Percentiles rank a stretch among this genome's conserved stretches.
Conservation (phyloP, 2,329 filamentous ascomycete species). For the Paracoccidioides brasiliensis region DNA sequence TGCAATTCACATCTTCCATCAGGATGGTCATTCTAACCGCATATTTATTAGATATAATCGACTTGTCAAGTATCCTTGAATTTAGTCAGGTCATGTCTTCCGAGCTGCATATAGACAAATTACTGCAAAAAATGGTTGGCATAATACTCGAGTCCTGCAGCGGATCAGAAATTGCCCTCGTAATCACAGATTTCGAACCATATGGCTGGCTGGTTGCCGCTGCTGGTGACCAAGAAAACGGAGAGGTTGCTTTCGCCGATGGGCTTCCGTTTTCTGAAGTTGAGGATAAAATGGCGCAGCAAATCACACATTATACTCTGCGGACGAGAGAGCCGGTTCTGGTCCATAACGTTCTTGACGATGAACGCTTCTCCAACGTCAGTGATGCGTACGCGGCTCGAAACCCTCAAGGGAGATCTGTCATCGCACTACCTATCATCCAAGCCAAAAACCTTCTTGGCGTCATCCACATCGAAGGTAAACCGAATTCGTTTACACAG, state of each 20-base stretch:
- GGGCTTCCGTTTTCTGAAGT: constrained; percentile 44
- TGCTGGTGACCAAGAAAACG: constrained; percentile 44
- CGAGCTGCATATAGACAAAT: constrained; percentile 49
- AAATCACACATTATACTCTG: constrained; percentile 49
- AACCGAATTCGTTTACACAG: constrained; percentile 52
- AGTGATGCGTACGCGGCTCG: constrained; percentile 42
- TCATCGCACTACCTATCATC: constrained; percentile 50
- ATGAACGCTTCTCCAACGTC: constrained; percentile 52
- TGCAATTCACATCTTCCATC: neutral
- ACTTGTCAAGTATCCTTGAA: constrained; percentile 50
- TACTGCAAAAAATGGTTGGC: constrained; percentile 50
- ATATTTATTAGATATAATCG: constrained; percentile 43
- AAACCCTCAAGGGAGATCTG: constrained; percentile 45
- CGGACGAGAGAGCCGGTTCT: constrained; percentile 52
- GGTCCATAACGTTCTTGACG: constrained; percentile 49
- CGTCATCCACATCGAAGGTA: constrained; percentile 48
- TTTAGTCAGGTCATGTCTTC: constrained; percentile 53
- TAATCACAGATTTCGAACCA: constrained; percentile 45
- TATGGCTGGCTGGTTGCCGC: constrained; percentile 48
- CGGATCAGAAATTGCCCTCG: constrained; percentile 45
- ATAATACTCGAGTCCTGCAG: constrained; percentile 53
- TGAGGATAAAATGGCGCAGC: constrained; percentile 46
- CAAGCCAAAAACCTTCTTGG: constrained; percentile 48
- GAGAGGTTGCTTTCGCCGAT: constrained; percentile 40
- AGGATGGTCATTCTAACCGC: neutral